Conservation (phyloP, 352 stramenopile genomes). For the Stramenopiles sp. region DNA sequence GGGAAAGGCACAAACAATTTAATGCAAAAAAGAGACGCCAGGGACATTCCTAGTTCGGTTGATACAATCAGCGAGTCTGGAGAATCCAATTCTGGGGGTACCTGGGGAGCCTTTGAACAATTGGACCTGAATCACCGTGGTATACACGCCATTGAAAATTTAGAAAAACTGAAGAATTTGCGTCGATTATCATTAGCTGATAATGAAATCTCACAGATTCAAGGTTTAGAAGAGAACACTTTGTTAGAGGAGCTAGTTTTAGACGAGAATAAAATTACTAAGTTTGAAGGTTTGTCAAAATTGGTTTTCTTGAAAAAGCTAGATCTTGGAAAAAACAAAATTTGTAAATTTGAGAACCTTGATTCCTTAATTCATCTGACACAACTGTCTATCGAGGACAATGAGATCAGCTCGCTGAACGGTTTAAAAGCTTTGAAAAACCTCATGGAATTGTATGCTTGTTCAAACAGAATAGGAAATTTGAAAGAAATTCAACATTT, state of each 20-base stretch:
- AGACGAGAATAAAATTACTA: slow-evolving; percentile 43
- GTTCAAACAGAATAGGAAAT: slow-evolving; percentile 50
- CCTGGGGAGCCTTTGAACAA: slow-evolving; percentile 40
- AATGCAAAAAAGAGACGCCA: not conserved
- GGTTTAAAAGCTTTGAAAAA: slow-evolving; percentile 38
- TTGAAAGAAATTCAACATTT: slow-evolving; percentile 46
- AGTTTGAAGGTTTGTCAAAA: slow-evolving; percentile 39
- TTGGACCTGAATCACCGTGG: slow-evolving; percentile 39
- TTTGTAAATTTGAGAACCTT: slow-evolving; percentile 40
- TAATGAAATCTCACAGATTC: slow-evolving; percentile 42
- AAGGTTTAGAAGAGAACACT: slow-evolving; percentile 33
- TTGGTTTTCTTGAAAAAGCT: slow-evolving; percentile 44
- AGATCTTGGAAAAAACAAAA: slow-evolving; percentile 46
- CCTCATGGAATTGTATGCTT: slow-evolving; percentile 62
- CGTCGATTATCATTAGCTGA: slow-evolving; percentile 39
- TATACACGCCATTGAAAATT: slow-evolving; percentile 34
- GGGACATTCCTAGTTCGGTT: not conserved
- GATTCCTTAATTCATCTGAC: slow-evolving; percentile 25
- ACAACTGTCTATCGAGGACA: slow-evolving; percentile 56
- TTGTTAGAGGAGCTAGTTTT: slow-evolving; percentile 47
- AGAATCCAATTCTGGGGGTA: not conserved
- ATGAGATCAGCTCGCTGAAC: slow-evolving; percentile 44
- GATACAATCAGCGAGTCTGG: too few species aligned
- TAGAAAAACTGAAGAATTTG: slow-evolving; percentile 36
- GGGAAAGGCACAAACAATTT: not conserved